phyloP scores from a whole-genome alignment of 345 rosid genomes.

The Mangifera indica region DNA sequence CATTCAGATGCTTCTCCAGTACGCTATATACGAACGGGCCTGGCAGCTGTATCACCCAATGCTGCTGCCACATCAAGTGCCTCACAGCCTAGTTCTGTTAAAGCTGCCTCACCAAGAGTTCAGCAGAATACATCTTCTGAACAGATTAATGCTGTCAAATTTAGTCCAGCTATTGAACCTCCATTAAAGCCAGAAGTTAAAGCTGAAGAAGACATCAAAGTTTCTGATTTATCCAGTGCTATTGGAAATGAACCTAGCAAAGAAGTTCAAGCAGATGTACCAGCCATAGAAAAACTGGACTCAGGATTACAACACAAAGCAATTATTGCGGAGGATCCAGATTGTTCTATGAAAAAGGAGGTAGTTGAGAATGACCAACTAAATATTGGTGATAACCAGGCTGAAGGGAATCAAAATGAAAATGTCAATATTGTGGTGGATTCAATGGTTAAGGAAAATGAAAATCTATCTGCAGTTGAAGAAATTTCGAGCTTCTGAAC shows the following conservation, averaged over 20 bases:
- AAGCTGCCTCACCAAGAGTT: constrained; percentile 29
- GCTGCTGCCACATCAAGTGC: constrained; percentile 29
- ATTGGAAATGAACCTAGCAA: constrained; percentile 12
- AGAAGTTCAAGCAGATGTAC: constrained; percentile 30
- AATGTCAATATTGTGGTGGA: constrained; percentile 18
- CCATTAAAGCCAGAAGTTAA: constrained; percentile 31
- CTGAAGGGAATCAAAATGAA: constrained; percentile 28
- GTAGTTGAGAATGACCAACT: constrained; percentile 23
- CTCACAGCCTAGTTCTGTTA: constrained; percentile 31
- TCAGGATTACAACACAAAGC: constrained; percentile 25
- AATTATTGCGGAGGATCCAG: constrained; percentile 26
- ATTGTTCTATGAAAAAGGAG: constrained; percentile 22
- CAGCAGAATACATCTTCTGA: constrained; percentile 33
- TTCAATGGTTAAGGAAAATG: constrained; percentile 18
- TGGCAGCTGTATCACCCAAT: constrained; percentile 30
- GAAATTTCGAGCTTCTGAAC: constrained; percentile 14
- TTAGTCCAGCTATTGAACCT: constrained; percentile 26
- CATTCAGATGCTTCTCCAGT: constrained; percentile 38
- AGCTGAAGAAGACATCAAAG: constrained; percentile 20
- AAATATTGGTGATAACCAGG: constrained; percentile 12
- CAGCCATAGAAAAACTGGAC: constrained; percentile 26
- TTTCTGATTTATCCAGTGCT: constrained; percentile 16
- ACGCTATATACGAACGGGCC: constrained; percentile 24
- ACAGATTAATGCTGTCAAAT: constrained; percentile 28
- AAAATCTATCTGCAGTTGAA: constrained; percentile 25